Evolutionary conservation across 306 rosid genomes (phyloP).

Genomic region (Carpinus viminea): DNA sequence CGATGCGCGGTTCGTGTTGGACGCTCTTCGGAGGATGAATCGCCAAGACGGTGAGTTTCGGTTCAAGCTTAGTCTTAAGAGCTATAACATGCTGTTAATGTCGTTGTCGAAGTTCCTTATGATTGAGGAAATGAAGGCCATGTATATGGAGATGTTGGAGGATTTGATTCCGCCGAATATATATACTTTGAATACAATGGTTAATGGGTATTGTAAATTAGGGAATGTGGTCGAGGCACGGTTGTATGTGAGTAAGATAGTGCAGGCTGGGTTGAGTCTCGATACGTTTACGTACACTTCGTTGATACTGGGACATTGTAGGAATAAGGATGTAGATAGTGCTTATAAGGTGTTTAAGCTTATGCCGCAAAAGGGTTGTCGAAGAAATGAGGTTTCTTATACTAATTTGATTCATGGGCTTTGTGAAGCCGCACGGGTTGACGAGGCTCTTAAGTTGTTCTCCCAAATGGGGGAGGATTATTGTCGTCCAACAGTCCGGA

Average conservation of each 20-base stretch:
- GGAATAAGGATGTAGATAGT: slow-evolving; percentile 44
- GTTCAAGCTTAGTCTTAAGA: slow-evolving; percentile 61
- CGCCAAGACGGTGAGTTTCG: slow-evolving; percentile 18
- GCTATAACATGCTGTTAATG: slow-evolving; percentile 62
- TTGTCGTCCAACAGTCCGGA: slow-evolving; percentile 60
- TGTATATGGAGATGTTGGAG: slow-evolving; percentile 58
- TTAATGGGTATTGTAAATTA: slow-evolving; percentile 64
- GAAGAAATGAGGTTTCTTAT: slow-evolving; percentile 62
- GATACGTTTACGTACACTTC: slow-evolving; percentile 70
- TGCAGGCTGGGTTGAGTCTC: slow-evolving; percentile 51
- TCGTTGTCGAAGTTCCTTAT: slow-evolving; percentile 45
- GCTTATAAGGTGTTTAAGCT: slow-evolving; percentile 50
- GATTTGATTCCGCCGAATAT: slow-evolving; percentile 52
- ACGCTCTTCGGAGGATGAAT: slow-evolving; percentile 47
- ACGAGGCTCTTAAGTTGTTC: slow-evolving; percentile 58
- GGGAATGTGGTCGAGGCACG: slow-evolving; percentile 61
- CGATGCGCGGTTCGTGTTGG: slow-evolving; percentile 50
- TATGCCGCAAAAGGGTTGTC: slow-evolving; percentile 53
- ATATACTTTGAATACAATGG: slow-evolving; percentile 62
- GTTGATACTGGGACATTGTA: slow-evolving; percentile 79
- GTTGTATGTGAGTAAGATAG: slow-evolving; percentile 44
- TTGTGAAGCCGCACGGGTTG: slow-evolving; percentile 51
- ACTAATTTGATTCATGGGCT: slow-evolving; percentile 67
- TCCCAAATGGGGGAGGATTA: slow-evolving; percentile 60
- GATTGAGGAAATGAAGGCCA: slow-evolving; percentile 52